phyloP scores from a whole-genome alignment of 2,329 filamentous ascomycete species.

The Calonectria ilicicola region DNA sequence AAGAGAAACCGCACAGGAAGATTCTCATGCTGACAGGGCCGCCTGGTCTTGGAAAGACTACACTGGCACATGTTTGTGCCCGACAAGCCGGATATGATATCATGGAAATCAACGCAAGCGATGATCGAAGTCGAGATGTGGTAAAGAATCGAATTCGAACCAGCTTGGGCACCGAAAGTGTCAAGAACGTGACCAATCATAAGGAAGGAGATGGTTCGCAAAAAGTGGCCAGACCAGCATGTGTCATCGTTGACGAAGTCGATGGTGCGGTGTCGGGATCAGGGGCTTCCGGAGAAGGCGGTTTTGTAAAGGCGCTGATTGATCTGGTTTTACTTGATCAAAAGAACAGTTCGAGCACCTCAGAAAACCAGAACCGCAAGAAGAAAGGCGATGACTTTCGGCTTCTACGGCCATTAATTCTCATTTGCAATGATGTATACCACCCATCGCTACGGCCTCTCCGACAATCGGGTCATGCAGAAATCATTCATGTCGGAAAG shows the following conservation, averaged over 20 bases:
- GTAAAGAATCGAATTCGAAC: conserved; percentile 93
- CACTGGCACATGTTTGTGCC: conserved; percentile 94
- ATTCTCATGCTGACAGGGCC: conserved; percentile 92
- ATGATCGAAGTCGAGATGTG: conserved; percentile 89
- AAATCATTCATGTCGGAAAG: conserved; percentile 92
- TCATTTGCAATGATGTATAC: conserved; percentile 98
- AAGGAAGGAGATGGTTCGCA: conserved; percentile 67
- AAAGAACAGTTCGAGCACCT: conserved; percentile 69
- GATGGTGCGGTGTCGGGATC: conserved; percentile 91
- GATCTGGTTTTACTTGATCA: conserved; percentile 90
- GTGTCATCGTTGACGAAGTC: conserved; percentile 95
- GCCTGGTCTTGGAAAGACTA: conserved; percentile 95
- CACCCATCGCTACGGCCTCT: conserved; percentile 88
- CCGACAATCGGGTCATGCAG: conserved; percentile 85
- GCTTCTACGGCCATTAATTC: conserved; percentile 86
- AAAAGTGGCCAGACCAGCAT: conserved; percentile 87
- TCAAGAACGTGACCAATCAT: conserved; percentile 77
- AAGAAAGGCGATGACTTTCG: conserved; percentile 89
- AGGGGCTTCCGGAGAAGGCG: conserved; percentile 84
- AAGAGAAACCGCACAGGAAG: conserved; percentile 85
- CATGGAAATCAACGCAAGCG: conserved; percentile 97
- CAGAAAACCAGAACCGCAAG: conserved; percentile 47
- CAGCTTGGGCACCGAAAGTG: conserved; percentile 92
- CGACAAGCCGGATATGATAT: conserved; percentile 96
- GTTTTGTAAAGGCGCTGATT: conserved; percentile 94